A percentile compares a stretch with the other conserved stretches of the same genome.
Evolutionary conservation across 1,284 basidiomycete genomes (phyloP).

Genomic region (Fistulinella staudtii): DNA sequence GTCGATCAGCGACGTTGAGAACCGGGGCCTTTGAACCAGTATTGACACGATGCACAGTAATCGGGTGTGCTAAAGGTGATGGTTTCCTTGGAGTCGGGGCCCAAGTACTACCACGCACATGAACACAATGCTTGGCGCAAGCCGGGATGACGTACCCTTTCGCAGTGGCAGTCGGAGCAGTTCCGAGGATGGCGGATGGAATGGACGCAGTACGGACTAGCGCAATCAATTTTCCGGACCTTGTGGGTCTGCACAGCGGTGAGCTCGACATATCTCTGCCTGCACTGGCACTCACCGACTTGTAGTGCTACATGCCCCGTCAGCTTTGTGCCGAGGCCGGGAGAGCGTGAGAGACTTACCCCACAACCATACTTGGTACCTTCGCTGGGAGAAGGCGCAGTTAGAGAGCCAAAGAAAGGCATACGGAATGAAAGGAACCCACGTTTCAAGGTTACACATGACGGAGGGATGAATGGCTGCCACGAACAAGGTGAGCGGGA

Average conservation of each 20-base stretch:
- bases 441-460: conserved; percentile 78
- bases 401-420: conserved; percentile 15
- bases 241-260: conserved; percentile 48
- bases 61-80: conserved; percentile 48
- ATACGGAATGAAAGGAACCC: conserved; percentile 30
- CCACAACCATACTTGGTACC: conserved; percentile 74
- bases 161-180: conserved; percentile 57
- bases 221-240: conserved; percentile 60
- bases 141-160: conserved; percentile 34
- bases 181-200: conserved; percentile 50
- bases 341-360: conserved; percentile 49
- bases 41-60: conserved; percentile 61
- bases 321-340: conserved; percentile 8
- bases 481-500: conserved; percentile 15
- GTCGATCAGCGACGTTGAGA: conserved; percentile 27
- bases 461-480: conserved; percentile 15
- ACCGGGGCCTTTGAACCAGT: conserved; percentile 52
- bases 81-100: conserved; percentile 62
- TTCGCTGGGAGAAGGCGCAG: conserved; percentile 46
- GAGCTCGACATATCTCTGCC: background rate
- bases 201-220: conserved; percentile 52
- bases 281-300: conserved; percentile 38
- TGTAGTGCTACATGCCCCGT: conserved; percentile 44
- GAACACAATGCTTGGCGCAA: conserved; percentile 6
- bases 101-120: conserved; percentile 49